Percentiles rank a stretch among this genome's conserved stretches.
These are phyloP conservation scores for Microdochium bolleyi DNA, from an alignment of 2,329 filamentous ascomycete species.

Conservation along the genomic window DNA sequence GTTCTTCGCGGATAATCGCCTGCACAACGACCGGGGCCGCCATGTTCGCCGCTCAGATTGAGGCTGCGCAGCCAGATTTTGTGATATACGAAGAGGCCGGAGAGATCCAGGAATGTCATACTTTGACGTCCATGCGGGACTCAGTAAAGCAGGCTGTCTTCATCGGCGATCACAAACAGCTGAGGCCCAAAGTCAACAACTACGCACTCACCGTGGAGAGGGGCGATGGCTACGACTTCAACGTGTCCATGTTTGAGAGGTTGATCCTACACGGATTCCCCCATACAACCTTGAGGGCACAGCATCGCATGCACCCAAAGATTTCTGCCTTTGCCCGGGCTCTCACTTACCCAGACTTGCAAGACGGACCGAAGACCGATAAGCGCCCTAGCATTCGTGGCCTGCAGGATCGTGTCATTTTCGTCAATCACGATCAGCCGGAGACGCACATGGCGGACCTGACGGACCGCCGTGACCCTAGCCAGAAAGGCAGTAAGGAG, in stretches of 20 bases:
- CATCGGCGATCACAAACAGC: slow-evolving; percentile 68
- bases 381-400: slow-evolving; percentile 42
- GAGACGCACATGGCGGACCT: slow-evolving; percentile 39
- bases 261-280: slow-evolving; percentile 47
- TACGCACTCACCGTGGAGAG: slow-evolving; percentile 55
- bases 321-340: slow-evolving; percentile 51
- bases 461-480: slow-evolving; percentile 41
- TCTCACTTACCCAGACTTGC: slow-evolving; percentile 54
- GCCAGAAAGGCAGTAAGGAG: slow-evolving; percentile 43
- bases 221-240: slow-evolving; percentile 58
- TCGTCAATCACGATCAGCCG: slow-evolving; percentile 52
- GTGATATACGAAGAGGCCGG: slow-evolving; percentile 66
- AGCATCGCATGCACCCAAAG: slow-evolving; percentile 63
- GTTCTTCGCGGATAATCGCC: slow-evolving; percentile 52
- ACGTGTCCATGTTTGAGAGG: slow-evolving; percentile 62
- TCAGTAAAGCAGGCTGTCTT: slow-evolving; percentile 55
- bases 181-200: slow-evolving; percentile 59
- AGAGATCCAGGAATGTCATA: slow-evolving; percentile 62
- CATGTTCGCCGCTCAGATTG: slow-evolving; percentile 48
- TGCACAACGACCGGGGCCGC: slow-evolving; percentile 67
- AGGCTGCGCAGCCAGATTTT: slow-evolving; percentile 45
- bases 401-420: slow-evolving; percentile 51
- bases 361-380: slow-evolving; percentile 43
- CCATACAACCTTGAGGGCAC: slow-evolving; percentile 46
- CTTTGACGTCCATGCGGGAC: slow-evolving; percentile 49